Evolutionary conservation across 1,284 basidiomycete species (phyloP), one percentile per base, ranked within the genome.

Genomic region (Tremellales sp.): DNA sequence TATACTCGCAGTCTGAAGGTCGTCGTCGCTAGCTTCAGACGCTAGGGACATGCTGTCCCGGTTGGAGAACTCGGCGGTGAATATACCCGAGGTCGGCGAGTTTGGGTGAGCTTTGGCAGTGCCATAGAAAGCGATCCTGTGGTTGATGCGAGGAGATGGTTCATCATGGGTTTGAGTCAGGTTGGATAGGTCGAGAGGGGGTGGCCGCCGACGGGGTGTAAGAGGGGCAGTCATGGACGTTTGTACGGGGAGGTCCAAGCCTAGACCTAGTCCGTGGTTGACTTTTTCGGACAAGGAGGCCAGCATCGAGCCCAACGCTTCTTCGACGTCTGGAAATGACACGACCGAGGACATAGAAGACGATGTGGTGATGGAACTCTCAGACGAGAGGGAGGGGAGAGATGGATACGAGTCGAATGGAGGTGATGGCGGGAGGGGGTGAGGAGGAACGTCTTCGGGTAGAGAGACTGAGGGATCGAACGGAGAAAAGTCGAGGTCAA

Each of bases 301-400:
- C 7, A 66, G 48, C 65, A 68, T 67, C 24, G 54, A 56, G 28
- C 61, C 58, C 3, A 68, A 41, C 3, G 58, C 59, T 38, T 66
- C 62, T 34, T 68, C 67, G 2, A 63, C 59, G 47, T 71, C 69
- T 12, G 65, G 62, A 43, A 62, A 65, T 4, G 63, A 65, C 7
- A 45, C 48, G 22, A 66, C 37, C 9, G 61, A 63, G 13, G 53
- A 50, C 36, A 41, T 43, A 13, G 58, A 57, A 10, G 47, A 45
- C 4, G 53, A 59, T 7, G 48, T 46, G 22, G 45, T 45, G 7
- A 28, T 16, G 4, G 63, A 61, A 4, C 54, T 55, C 35, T 65
- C 49, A 2, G 62, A 60, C 6, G 43, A 45, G 9, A 51, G 47
- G 1, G 64, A 66, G 8, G 46, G 47, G 12, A 66, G 55, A 6